phyloP scores from a whole-genome alignment of 1,284 basidiomycete species.

The Hemileia vastatrix region DNA sequence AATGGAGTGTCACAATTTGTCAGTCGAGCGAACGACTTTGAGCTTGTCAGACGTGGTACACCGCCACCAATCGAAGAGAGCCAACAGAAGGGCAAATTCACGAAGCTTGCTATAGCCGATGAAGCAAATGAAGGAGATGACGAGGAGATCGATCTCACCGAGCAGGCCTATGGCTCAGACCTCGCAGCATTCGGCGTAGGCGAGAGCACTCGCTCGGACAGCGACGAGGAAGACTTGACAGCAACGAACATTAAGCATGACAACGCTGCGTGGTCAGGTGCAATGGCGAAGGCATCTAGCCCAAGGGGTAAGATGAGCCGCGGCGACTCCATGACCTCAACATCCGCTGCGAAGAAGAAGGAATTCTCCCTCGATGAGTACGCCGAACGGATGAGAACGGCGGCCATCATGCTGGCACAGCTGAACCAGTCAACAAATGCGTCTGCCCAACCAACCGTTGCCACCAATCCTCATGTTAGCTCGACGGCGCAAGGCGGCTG shows the following conservation, averaged over 20 bases:
- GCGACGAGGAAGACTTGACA: not conserved
- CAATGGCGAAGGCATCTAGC: slow-evolving; percentile 23
- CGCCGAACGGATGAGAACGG: slow-evolving; percentile 93
- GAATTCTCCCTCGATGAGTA: slow-evolving; percentile 71
- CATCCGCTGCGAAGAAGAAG: slow-evolving; percentile 32
- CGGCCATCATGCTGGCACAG: slow-evolving; percentile 95
- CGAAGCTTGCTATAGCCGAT: no score
- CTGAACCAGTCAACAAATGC: no score
- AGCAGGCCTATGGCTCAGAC: slow-evolving; percentile 75
- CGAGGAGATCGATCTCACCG: slow-evolving; percentile 86
- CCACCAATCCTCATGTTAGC: slow-evolving; percentile 22
- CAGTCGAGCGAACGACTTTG: no score
- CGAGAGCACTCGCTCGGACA: slow-evolving; percentile 62
- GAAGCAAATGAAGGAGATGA: slow-evolving; percentile 55
- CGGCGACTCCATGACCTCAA: slow-evolving; percentile 14
- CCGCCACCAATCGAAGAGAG: no score
- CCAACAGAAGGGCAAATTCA: no score
- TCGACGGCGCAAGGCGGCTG: no score
- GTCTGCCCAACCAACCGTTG: no score
- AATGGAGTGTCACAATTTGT: slow-evolving; percentile 1
- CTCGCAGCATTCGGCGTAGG: slow-evolving; percentile 67
- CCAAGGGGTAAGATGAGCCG: slow-evolving; percentile 2
- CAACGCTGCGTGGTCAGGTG: slow-evolving; percentile 19
- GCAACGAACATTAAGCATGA: slow-evolving; percentile 34
- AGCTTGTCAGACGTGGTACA: no score